Percentiles rank a stretch among this genome's conserved stretches.
phyloP scores from a whole-genome alignment of 352 stramenopile species.

The Phytophthora hybrid region DNA sequence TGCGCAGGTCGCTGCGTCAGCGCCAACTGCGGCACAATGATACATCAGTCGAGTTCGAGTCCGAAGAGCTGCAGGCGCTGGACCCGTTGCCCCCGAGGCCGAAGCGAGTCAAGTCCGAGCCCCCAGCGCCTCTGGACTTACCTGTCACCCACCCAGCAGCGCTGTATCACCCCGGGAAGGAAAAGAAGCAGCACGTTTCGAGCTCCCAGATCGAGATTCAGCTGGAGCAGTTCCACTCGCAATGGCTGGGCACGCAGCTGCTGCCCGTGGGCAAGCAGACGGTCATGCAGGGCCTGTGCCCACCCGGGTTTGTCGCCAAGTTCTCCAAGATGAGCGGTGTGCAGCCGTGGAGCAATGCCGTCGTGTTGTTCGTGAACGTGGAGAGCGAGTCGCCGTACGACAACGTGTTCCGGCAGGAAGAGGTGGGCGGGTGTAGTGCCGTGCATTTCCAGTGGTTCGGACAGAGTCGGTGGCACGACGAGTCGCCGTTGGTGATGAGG shows the following conservation, averaged over 20 bases:
- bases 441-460: slow-evolving; percentile 76
- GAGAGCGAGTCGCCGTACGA: slow-evolving; percentile 45
- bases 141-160: slow-evolving; percentile 6
- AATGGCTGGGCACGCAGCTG: slow-evolving; percentile 63
- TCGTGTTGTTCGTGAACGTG: slow-evolving; percentile 69
- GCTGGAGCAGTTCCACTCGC: slow-evolving; percentile 51
- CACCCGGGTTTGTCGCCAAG: slow-evolving; percentile 25
- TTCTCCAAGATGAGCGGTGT: slow-evolving; percentile 64
- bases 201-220: slow-evolving; percentile 49
- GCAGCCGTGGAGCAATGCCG: slow-evolving; percentile 61
- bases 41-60: neutral
- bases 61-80: slow-evolving; percentile 4
- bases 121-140: slow-evolving; percentile 13
- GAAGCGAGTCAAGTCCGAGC: slow-evolving; percentile 14
- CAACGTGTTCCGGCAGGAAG: slow-evolving; percentile 57
- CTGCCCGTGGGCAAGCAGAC: slow-evolving; percentile 57
- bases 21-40: slow-evolving; percentile 7
- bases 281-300: slow-evolving; percentile 62
- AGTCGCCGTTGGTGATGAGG: slow-evolving; percentile 42
- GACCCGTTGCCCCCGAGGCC: neutral
- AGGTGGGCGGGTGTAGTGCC: neutral
- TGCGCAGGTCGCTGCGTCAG: slow-evolving; percentile 40
- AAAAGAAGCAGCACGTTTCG: slow-evolving; percentile 18
- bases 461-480: slow-evolving; percentile 39
- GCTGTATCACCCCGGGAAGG: neutral